A percentile compares a stretch with the other conserved stretches of the same genome.
phyloP scores from a whole-genome alignment of 225 moss, liverwort and hornwort genomes.

The Sphagnum contortum region DNA sequence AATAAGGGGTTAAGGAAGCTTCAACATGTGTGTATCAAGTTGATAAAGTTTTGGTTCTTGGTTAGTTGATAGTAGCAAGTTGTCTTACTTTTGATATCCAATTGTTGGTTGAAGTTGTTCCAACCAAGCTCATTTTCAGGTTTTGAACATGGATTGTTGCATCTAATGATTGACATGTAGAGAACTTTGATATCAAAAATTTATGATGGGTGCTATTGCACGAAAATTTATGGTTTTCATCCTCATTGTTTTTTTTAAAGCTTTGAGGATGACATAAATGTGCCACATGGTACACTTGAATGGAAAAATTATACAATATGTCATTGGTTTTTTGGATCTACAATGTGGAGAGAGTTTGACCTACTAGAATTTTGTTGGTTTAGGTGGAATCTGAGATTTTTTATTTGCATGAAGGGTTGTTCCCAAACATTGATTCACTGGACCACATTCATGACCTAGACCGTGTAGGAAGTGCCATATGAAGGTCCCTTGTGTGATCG shows the following conservation, averaged over 20 bases:
- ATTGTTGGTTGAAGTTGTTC: slow-evolving; percentile 46
- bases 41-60: slow-evolving; percentile 62
- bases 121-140: slow-evolving; percentile 34
- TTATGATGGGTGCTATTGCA: no score
- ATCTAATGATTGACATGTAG: no score
- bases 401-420: slow-evolving; percentile 4
- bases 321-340: background rate
- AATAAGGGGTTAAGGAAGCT: slow-evolving; percentile 45
- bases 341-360: background rate
- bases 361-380: background rate
- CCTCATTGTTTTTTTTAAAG: no score
- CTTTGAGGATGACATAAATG: no score
- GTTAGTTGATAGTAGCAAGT: slow-evolving; percentile 59
- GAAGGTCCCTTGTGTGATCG: slow-evolving; percentile 8
- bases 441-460: slow-evolving; percentile 6
- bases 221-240: no score
- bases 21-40: slow-evolving; percentile 76
- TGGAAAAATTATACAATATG: no score
- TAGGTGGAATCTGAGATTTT: slow-evolving; percentile 9
- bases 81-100: slow-evolving; percentile 61
- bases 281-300: no score
- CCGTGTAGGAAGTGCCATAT: slow-evolving; percentile 5
- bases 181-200: no score
- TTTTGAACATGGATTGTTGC: no score
- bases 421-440: slow-evolving; percentile 1